Conservation (phyloP, 2,329 filamentous ascomycete genomes). For the Phaeosphaeria sp. region DNA sequence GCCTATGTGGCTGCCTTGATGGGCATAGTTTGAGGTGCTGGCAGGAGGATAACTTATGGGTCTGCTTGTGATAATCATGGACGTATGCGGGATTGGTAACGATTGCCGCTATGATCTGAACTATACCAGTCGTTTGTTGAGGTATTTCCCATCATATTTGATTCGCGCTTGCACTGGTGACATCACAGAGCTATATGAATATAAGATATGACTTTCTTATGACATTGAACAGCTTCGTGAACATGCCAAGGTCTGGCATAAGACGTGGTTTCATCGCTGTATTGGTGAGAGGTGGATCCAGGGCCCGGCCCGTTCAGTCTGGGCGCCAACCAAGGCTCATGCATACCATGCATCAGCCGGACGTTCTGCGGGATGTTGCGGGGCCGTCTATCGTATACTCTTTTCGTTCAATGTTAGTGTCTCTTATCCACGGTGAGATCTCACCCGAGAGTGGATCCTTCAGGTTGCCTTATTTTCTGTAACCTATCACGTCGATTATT, state of each 20-base stretch:
- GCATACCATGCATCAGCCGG: not conserved
- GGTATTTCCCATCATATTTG: no score
- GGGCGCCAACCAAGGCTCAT: not conserved
- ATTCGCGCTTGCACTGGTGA: no score
- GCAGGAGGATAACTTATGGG: not conserved
- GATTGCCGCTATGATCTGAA: no score
- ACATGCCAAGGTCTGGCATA: no score
- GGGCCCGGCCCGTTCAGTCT: not conserved
- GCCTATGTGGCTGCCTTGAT: conserved; percentile 9
- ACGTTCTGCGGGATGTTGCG: not conserved
- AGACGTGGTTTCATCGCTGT: no score
- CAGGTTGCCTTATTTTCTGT: not conserved
- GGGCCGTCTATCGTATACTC: not conserved
- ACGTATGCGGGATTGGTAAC: no score
- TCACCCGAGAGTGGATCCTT: not conserved
- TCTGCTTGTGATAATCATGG: not conserved
- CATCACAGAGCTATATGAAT: no score
- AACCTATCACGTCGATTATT: not conserved
- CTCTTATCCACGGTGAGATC: not conserved
- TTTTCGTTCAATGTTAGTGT: not conserved
- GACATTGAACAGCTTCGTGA: no score
- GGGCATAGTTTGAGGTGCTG: not conserved
- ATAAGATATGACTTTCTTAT: no score
- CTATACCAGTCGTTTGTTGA: no score
- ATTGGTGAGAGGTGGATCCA: not conserved